phyloP scores from a whole-genome alignment of 2,329 filamentous ascomycete species.

The Neospermospora avenae region DNA sequence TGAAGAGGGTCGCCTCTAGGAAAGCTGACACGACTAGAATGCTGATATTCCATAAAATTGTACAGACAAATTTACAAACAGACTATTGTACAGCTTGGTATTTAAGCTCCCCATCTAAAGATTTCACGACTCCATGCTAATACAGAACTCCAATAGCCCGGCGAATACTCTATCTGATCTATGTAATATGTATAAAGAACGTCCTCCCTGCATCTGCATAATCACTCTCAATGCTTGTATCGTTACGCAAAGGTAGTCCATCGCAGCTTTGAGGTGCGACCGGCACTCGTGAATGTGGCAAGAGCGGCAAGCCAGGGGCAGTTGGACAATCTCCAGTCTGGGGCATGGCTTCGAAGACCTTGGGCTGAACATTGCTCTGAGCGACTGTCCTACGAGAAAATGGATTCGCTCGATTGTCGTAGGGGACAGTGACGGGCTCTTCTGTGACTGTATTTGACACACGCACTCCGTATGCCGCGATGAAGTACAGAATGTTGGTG shows the following conservation, averaged over 20 bases:
- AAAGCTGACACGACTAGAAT: too few relatives aligned
- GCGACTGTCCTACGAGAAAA: not conserved
- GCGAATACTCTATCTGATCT: not conserved
- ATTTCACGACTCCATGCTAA: not conserved
- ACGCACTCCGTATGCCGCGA: not conserved
- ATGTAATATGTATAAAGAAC: not conserved
- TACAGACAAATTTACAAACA: too few relatives aligned
- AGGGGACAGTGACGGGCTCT: not conserved
- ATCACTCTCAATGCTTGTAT: not conserved
- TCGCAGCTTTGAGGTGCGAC: too few relatives aligned
- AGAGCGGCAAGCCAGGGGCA: not conserved
- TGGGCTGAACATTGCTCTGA: not conserved
- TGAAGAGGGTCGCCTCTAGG: not conserved
- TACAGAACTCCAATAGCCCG: not conserved
- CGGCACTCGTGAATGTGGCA: not conserved
- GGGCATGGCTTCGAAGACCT: not conserved
- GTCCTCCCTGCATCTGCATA: not conserved
- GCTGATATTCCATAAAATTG: too few relatives aligned
- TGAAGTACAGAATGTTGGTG: constrained; percentile 2
- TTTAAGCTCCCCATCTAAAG: not conserved
- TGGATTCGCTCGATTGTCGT: not conserved
- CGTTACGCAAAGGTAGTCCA: not conserved
- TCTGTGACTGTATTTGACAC: not conserved
- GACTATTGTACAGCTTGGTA: too few relatives aligned
- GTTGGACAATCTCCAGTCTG: not conserved